phyloP scores from a whole-genome alignment of 2,329 filamentous ascomycete species.

The Fusarium anguioides region DNA sequence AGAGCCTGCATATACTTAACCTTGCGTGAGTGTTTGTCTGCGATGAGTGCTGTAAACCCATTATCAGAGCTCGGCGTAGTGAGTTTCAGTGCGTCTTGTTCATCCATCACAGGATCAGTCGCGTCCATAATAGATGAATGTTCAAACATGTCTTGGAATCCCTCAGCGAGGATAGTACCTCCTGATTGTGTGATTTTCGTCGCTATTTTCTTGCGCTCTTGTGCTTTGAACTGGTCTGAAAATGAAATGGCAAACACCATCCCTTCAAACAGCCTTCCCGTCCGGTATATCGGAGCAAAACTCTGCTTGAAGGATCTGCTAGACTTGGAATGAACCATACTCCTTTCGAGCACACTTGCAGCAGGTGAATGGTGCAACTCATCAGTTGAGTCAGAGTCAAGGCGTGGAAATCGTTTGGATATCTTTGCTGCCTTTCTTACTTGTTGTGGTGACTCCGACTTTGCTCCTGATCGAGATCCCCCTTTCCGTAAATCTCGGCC shows the following conservation, averaged over 20 bases:
- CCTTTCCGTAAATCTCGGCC: constrained; percentile 34
- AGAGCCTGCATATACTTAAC: constrained; percentile 96
- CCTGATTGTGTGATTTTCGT: constrained; percentile 76
- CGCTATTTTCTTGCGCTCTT: constrained; percentile 61
- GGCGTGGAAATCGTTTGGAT: constrained; percentile 42
- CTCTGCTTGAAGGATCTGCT: constrained; percentile 46
- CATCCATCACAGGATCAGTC: constrained; percentile 46
- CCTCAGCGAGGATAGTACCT: constrained; percentile 75
- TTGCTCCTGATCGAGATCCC: constrained; percentile 25
- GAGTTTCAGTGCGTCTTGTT: constrained; percentile 60
- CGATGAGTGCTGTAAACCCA: constrained; percentile 87
- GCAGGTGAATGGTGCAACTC: constrained; percentile 58
- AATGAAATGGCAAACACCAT: constrained; percentile 93
- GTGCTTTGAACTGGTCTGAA: constrained; percentile 56
- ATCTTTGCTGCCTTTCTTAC: constrained; percentile 34
- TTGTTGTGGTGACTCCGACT: constrained; percentile 46
- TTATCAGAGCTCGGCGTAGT: constrained; percentile 62
- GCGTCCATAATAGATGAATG: constrained; percentile 51
- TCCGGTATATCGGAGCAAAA: constrained; percentile 43
- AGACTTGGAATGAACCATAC: constrained; percentile 47
- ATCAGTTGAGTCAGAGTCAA: constrained; percentile 60
- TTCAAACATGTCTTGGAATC: constrained; percentile 86
- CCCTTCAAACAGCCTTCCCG: constrained; percentile 69
- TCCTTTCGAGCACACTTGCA: constrained; percentile 53
- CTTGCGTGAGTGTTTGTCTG: constrained; percentile 86